Percentiles rank a stretch among this genome's conserved stretches.
Conservation (phyloP, 352 stramenopile genomes). For the Thalassiosira delicatula region DNA sequence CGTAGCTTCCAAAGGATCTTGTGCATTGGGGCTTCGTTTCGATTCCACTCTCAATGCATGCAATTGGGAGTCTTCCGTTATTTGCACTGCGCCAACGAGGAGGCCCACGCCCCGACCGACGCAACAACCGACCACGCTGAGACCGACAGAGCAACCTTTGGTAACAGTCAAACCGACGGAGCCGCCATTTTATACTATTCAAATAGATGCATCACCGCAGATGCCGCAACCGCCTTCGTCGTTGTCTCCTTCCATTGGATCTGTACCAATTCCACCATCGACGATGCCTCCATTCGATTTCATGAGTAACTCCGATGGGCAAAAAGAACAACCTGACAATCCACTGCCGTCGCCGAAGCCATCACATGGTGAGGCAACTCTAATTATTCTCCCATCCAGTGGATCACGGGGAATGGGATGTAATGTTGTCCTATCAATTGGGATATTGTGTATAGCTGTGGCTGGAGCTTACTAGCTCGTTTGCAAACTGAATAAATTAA, state of each 20-base stretch:
- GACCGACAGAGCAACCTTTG: neutral
- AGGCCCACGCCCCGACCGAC: conserved; percentile 4
- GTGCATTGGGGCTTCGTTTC: neutral
- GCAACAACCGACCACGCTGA: neutral
- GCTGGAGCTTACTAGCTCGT: too few species aligned
- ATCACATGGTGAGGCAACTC: neutral
- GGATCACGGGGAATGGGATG: neutral
- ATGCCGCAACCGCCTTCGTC: neutral
- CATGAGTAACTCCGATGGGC: neutral
- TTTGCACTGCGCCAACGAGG: conserved; percentile 6
- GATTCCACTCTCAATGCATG: conserved; percentile 2
- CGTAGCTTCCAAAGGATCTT: neutral
- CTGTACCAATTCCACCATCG: neutral
- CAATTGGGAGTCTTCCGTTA: neutral
- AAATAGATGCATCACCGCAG: too few species aligned
- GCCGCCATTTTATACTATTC: too few species aligned
- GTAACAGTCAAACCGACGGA: neutral
- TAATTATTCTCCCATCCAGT: neutral
- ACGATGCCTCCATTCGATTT: neutral
- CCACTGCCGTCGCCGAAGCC: neutral
- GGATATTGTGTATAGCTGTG: too few species aligned
- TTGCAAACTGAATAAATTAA: too few species aligned
- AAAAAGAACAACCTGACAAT: neutral
- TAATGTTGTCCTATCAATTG: too few species aligned
- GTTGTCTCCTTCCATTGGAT: neutral